Evolutionary conservation across 2,329 filamentous ascomycete genomes (phyloP).

Genomic region (Helminthosporium solani): DNA sequence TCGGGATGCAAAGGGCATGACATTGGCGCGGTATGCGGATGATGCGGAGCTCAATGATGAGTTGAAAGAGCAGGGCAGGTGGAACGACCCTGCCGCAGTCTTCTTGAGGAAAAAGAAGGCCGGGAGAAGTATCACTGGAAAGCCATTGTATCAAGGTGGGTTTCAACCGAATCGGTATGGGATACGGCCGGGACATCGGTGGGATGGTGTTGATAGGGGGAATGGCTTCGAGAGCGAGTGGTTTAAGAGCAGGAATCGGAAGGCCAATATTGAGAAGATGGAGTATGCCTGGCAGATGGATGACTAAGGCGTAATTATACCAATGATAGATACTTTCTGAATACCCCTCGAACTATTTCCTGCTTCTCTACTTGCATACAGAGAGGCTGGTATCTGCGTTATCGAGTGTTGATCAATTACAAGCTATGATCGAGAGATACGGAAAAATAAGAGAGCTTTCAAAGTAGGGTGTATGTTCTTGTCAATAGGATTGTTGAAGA

Average conservation of each 20-base stretch:
- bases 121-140: slow-evolving; percentile 52
- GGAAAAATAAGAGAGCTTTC: no score
- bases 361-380: no score
- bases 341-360: no score
- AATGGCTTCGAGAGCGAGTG: slow-evolving; percentile 93
- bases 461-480: no score
- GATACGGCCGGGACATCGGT: slow-evolving; percentile 86
- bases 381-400: no score
- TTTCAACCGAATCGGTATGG: slow-evolving; percentile 90
- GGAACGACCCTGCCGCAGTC: slow-evolving; percentile 90
- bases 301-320: slow-evolving; percentile 52
- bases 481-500: no score
- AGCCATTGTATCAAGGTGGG: slow-evolving; percentile 74
- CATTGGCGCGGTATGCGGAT: slow-evolving; percentile 75
- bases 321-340: not conserved
- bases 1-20: slow-evolving; percentile 79
- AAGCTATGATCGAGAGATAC: no score
- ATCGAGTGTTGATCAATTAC: not conserved
- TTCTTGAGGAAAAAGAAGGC: slow-evolving; percentile 63
- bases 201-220: slow-evolving; percentile 93
- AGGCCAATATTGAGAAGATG: slow-evolving; percentile 72
- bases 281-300: slow-evolving; percentile 98
- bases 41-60: slow-evolving; percentile 85
- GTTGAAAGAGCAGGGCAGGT: slow-evolving; percentile 71
- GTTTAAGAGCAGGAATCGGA: slow-evolving; percentile 82